Base-by-base conservation (phyloP, 2,329 filamentous ascomycete species). In the Ophiosphaerella herpotricha region DNA sequence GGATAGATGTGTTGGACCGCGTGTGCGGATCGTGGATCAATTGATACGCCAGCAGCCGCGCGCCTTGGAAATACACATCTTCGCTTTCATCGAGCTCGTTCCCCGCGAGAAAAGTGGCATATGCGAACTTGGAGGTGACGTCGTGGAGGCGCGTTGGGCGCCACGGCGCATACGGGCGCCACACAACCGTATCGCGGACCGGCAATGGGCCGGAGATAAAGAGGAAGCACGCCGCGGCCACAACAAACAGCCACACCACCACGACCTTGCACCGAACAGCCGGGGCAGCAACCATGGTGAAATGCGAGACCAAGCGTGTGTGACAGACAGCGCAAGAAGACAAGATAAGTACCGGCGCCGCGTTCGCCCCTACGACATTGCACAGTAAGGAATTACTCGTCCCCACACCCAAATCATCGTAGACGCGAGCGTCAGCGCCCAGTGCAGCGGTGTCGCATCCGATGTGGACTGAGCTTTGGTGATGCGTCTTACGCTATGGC, bases 31-130 rank as follows among this genome's bases (percentile, higher is more conserved):
- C 71, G 61, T 75, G 71, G 7, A 74, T 63, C 46, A 75, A 66
- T 43, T 73, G 71, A 56, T 74, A 74, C 31, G 65, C 63, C 12
- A 75, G 59, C 1, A 74, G 64, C 16, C 72, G 65, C 9, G 66
- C 62, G 47, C 62, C 64, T 23, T 71, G 39, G 54, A 67, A 73
- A 58, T 74, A 73, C 33, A 64, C 68, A 41, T 75, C 71, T 13
- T 46, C 31, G 36, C 71, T 58, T 29, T 64, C 50, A 31, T 69
- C 63, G 44, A 68, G 48, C 33, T 43, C 43, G 21, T 53, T 37
- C n/a, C 41, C 46, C 5, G 46, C 41, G 16, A 75, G 66, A 55
- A 74, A 74, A 16, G 72, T 74, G 4, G 71, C 73, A 51, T 68
- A 75, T 48, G 72, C 73, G 42, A 71, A 65, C 51, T 68, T 70